Conservation (phyloP, 495 filamentous ascomycete genomes). For the Xylaria flabelliformis region DNA sequence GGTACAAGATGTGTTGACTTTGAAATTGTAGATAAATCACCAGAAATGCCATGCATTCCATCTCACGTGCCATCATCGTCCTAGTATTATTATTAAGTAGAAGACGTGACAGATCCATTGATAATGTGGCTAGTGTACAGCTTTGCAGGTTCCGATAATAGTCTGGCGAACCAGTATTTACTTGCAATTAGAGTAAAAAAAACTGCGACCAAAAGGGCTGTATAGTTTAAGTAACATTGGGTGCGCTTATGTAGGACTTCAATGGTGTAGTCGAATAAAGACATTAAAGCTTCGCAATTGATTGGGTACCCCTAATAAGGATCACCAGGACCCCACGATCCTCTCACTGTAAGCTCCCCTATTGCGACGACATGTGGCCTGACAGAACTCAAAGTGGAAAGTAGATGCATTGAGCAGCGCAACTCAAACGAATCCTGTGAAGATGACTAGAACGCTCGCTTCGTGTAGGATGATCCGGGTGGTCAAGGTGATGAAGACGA, state of each 20-base stretch:
- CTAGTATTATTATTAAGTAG: background rate
- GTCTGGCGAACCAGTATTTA: background rate
- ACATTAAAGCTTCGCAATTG: background rate
- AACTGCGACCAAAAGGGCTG: background rate
- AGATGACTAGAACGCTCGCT: background rate
- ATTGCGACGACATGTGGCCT: background rate
- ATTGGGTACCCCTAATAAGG: background rate
- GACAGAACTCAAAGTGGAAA: background rate
- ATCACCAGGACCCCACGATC: constrained; percentile 3
- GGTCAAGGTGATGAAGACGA: background rate
- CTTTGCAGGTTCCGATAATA: background rate
- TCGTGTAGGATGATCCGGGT: background rate
- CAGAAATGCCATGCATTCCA: background rate
- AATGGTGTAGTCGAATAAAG: background rate
- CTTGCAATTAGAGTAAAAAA: background rate
- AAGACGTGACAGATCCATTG: background rate
- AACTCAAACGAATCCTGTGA: background rate
- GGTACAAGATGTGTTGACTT: too few relatives aligned
- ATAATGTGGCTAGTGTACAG: background rate
- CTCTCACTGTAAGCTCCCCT: constrained; percentile 1
- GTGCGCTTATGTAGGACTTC: background rate
- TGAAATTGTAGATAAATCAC: too few relatives aligned
- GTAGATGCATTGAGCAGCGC: background rate
- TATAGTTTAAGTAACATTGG: background rate
- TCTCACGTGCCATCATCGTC: background rate